Evolutionary conservation across 2,329 filamentous ascomycete species (phyloP), one percentile per base, ranked within the genome.

Genomic region (Ceratocystis colombiana): DNA sequence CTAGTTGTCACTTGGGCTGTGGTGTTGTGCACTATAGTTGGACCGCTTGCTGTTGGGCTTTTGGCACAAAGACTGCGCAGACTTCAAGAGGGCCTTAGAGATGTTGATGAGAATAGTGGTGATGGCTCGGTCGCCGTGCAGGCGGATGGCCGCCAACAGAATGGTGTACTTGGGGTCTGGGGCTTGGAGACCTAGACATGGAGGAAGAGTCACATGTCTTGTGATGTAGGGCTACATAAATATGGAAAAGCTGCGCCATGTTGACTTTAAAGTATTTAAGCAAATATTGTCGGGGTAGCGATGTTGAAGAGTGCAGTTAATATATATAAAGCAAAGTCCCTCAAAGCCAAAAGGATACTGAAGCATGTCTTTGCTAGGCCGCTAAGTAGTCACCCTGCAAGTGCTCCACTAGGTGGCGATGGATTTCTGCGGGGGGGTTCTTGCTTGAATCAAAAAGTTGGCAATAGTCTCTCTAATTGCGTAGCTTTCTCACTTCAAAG

Each of bases 1-100:
- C 73, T 83, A 0, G 73, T 83, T n/a, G 76, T 80, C 0, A 78
- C 79, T 0, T 84, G 81, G 82, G 82, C 80, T 1, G 81, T 84
- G 30, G 75, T 80, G 0, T 70, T 84, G 7, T 84, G 82, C 69
- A 84, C 82, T 0, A 75, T 84, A 12, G 64, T 79, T 4, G 81
- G 82, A 0, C 81, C 82, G 0, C 67, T 83, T 0, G 73, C 71
- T 7, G 76, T 82, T 0, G 81, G 82, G 0, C 61, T 81, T 1
- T 68, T 83, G 0, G 77, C 82, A 0, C 72, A 72, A 15, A 71
- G 77, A 15, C 74, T 82, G 6, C 48, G 37, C 12, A 59, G 41
- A 15, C 41, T 61, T 12, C 64, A 61, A 37, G 30, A 41, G 4
- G 15, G 4, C 8, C 8, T 7, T 22, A 8, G 6, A 25, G 33